Conservation (phyloP, 495 filamentous ascomycete species). For the Hyaloscypha hepaticicola region DNA sequence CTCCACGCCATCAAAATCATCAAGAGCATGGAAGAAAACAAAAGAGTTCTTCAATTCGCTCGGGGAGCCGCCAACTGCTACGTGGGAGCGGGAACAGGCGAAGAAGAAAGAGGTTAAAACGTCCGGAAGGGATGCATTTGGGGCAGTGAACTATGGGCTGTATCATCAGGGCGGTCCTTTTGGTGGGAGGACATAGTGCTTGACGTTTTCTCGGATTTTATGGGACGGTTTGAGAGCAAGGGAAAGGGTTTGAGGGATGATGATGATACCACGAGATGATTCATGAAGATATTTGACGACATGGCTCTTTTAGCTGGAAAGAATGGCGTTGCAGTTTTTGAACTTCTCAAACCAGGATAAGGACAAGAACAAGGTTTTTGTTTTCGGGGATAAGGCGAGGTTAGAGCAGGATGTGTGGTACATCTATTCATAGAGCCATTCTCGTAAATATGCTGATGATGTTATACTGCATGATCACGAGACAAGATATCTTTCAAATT, state of each 20-base stretch:
- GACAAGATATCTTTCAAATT: no score
- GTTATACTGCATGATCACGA: no score
- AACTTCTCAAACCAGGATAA: no score
- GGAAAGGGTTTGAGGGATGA: background rate
- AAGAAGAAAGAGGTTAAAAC: conserved; percentile 10
- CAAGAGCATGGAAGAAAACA: conserved; percentile 17
- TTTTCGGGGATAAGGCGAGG: no score
- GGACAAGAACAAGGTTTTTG: no score
- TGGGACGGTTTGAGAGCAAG: background rate
- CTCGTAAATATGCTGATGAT: no score
- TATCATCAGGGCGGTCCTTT: conserved; percentile 19
- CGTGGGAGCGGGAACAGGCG: conserved; percentile 21
- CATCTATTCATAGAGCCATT: no score
- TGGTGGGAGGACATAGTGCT: conserved; percentile 13
- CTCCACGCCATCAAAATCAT: conserved; percentile 4
- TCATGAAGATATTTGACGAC: background rate
- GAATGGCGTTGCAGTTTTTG: background rate
- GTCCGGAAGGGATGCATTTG: conserved; percentile 12
- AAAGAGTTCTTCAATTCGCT: conserved; percentile 21
- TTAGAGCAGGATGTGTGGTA: no score
- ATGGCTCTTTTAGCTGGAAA: background rate
- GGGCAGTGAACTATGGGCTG: conserved; percentile 23
- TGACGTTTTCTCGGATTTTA: background rate
- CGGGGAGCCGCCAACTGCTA: conserved; percentile 24
- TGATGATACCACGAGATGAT: background rate